phyloP scores from a whole-genome alignment of 2,329 filamentous ascomycete genomes.

The Microcyclospora pomicola region DNA sequence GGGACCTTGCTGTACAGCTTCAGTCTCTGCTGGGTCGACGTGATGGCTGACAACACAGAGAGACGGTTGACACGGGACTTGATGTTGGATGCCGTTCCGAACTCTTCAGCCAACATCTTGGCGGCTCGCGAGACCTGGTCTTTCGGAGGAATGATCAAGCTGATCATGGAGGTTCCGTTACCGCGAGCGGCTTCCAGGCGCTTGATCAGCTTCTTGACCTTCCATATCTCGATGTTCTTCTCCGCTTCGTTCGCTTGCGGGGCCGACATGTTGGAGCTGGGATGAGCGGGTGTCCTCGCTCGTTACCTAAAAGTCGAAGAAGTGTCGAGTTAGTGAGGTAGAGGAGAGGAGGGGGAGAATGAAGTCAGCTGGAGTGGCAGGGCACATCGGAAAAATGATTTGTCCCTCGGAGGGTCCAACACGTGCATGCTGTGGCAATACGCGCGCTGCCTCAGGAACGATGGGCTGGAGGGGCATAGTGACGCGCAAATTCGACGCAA shows the following conservation, averaged over 20 bases:
- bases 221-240: slow-evolving; percentile 92
- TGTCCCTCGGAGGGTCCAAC: too few relatives aligned
- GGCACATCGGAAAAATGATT: too few relatives aligned
- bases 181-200: slow-evolving; percentile 91
- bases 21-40: slow-evolving; percentile 94
- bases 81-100: slow-evolving; percentile 93
- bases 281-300: neutral
- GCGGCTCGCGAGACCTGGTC: slow-evolving; percentile 91
- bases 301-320: neutral
- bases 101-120: slow-evolving; percentile 96
- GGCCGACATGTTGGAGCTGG: slow-evolving; percentile 61
- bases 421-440: too few relatives aligned
- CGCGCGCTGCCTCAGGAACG: too few relatives aligned
- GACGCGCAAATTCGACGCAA: too few relatives aligned
- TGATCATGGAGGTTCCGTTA: slow-evolving; percentile 99
- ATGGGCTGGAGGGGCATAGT: too few relatives aligned
- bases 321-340: slow-evolving; percentile 2
- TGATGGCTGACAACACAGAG: slow-evolving; percentile 94
- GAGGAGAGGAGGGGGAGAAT: neutral
- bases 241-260: slow-evolving; percentile 84
- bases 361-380: neutral
- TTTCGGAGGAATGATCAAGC: slow-evolving; percentile 96
- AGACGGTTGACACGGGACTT: slow-evolving; percentile 98
- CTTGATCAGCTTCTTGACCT: slow-evolving; percentile 99
- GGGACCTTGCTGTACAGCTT: slow-evolving; percentile 99